phyloP scores from a whole-genome alignment of 352 stramenopile species.

The Phytophthora pseudosyringae region DNA sequence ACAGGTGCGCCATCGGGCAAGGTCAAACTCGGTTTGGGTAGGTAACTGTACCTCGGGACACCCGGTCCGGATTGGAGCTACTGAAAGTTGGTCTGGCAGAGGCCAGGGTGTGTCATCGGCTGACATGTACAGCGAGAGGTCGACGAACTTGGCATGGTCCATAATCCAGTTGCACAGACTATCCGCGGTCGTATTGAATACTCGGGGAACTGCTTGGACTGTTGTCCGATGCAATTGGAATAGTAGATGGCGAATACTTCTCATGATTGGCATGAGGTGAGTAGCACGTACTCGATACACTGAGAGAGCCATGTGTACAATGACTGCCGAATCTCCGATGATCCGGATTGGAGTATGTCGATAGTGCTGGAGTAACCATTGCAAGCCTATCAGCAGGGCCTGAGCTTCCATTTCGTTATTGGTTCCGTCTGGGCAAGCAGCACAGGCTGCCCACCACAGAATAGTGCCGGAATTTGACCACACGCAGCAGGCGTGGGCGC shows the following conservation, averaged over 20 bases:
- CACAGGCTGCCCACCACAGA: conserved; percentile 8
- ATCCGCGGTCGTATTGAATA: not conserved
- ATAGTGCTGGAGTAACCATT: conserved; percentile 2
- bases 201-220: not conserved
- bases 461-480: not conserved
- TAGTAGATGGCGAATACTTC: not conserved
- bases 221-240: too few species aligned
- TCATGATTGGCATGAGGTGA: not conserved
- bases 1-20: too few species aligned
- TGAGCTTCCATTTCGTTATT: conserved; percentile 42
- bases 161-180: not conserved
- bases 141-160: too few species aligned
- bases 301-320: conserved; percentile 20
- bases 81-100: too few species aligned
- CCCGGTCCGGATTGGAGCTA: too few species aligned
- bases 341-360: not conserved
- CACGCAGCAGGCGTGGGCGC: conserved; percentile 27
- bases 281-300: not conserved
- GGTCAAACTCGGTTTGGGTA: too few species aligned
- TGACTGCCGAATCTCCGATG: conserved; percentile 24
- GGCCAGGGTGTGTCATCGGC: too few species aligned
- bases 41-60: too few species aligned
- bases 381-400: conserved; percentile 17
- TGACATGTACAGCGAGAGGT: too few species aligned
- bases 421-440: not conserved